Evolutionary conservation across 768 basidiomycete species (phyloP).

Genomic region (Coprinopsis strossmayeri): DNA sequence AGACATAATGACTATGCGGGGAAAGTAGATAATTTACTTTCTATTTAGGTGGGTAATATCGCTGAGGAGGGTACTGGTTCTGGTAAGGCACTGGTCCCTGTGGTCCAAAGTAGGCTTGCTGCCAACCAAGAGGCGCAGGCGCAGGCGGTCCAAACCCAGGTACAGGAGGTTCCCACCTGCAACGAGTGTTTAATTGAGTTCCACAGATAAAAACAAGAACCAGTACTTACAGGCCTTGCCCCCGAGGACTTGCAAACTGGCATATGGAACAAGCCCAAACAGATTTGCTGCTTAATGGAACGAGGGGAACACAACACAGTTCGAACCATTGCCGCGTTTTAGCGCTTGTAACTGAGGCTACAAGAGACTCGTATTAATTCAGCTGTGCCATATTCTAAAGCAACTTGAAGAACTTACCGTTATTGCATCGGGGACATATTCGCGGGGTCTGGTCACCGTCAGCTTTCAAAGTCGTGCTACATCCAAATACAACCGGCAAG

Average conservation of each 20-base stretch:
- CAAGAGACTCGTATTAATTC: background rate
- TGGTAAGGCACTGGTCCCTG: slow-evolving; percentile 3
- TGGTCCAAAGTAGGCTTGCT: slow-evolving; percentile 8
- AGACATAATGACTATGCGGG: too few relatives aligned
- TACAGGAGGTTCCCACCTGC: slow-evolving; percentile 20
- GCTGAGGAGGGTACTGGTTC: slow-evolving; percentile 6
- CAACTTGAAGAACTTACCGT: slow-evolving; percentile 32
- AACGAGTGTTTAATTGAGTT: background rate
- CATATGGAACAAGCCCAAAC: slow-evolving; percentile 67
- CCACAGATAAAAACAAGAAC: too few relatives aligned
- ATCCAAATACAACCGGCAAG: slow-evolving; percentile 42
- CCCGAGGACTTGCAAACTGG: slow-evolving; percentile 45
- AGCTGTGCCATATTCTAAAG: background rate
- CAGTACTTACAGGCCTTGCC: slow-evolving; percentile 26
- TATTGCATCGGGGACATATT: slow-evolving; percentile 62
- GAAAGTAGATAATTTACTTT: background rate
- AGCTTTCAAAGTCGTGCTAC: slow-evolving; percentile 46
- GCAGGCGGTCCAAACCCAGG: slow-evolving; percentile 5
- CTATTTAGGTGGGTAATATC: background rate
- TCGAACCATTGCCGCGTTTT: slow-evolving; percentile 62
- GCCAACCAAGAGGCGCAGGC: slow-evolving; percentile 6
- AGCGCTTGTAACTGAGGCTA: slow-evolving; percentile 48
- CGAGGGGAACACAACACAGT: slow-evolving; percentile 58
- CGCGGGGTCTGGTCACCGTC: slow-evolving; percentile 46
- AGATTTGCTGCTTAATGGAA: slow-evolving; percentile 52